These are phyloP conservation scores for Suhomyces pyralidae DNA, from an alignment of 805 yeast species.

Conservation along the genomic window DNA sequence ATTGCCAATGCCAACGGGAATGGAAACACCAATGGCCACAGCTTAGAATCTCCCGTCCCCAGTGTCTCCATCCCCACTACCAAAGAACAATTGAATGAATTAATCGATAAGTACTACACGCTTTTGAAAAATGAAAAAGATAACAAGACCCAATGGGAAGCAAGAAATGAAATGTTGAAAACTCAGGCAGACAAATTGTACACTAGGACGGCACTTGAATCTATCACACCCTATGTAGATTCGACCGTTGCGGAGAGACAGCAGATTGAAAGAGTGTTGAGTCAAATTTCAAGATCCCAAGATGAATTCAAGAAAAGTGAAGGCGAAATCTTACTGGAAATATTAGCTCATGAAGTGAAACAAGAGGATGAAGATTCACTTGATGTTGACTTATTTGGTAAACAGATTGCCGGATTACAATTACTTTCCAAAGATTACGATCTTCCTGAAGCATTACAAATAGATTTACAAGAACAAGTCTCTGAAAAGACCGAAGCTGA, in stretches of 20 bases:
- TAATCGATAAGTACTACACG: constrained; percentile 27
- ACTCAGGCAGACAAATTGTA: background rate
- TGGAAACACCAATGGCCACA: constrained; percentile 1
- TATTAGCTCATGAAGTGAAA: constrained; percentile 9
- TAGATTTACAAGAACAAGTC: constrained; percentile 24
- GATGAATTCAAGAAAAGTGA: constrained; percentile 21
- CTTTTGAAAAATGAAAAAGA: constrained; percentile 16
- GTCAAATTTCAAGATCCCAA: constrained; percentile 25
- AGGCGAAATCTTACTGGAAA: constrained; percentile 17
- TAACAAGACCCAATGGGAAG: constrained; percentile 18
- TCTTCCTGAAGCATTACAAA: constrained; percentile 53
- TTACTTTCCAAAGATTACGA: constrained; percentile 63
- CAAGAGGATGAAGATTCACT: constrained; percentile 19
- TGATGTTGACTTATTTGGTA: constrained; percentile 46
- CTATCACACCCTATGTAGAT: constrained; percentile 16
- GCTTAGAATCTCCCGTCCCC: background rate
- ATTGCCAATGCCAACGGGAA: background rate
- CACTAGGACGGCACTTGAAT: constrained; percentile 1
- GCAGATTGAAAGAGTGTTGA: constrained; percentile 29
- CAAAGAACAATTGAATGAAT: constrained; percentile 22
- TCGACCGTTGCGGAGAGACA: constrained; percentile 20
- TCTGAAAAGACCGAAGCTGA: constrained; percentile 3
- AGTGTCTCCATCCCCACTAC: constrained; percentile 16
- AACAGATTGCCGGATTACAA: constrained; percentile 64
- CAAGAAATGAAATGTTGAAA: background rate